Percentiles rank a stretch among this genome's conserved stretches.
These are phyloP conservation scores for Hypoxylon subgilvum DNA, from an alignment of 495 filamentous ascomycete genomes.

Conservation along the genomic window DNA sequence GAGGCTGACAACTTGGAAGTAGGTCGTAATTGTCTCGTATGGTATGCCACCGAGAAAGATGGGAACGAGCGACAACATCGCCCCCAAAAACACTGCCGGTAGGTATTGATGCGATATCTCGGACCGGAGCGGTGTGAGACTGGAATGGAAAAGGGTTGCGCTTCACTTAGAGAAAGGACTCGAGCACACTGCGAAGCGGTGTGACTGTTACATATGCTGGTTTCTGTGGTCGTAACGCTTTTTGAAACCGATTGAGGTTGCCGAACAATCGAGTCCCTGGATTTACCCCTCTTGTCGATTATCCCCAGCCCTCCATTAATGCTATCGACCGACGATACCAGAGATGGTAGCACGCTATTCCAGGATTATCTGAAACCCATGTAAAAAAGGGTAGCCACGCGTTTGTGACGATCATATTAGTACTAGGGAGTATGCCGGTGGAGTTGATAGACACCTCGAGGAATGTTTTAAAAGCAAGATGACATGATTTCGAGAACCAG, in stretches of 20 bases:
- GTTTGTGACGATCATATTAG: constrained; percentile 26
- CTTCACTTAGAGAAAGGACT: constrained; percentile 6
- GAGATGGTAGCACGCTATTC: constrained; percentile 19
- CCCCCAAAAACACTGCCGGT: constrained; percentile 10
- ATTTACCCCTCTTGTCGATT: constrained; percentile 29
- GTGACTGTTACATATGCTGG: constrained; percentile 15
- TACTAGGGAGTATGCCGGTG: constrained; percentile 6
- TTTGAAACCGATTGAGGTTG: constrained; percentile 16
- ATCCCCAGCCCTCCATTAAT: constrained; percentile 8
- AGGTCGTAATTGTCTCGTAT: constrained; percentile 6
- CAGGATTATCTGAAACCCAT: constrained; percentile 29
- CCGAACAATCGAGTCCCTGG: constrained; percentile 12
- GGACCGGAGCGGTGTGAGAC: constrained; percentile 28
- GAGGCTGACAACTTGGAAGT: constrained; percentile 20
- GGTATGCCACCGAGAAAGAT: no score
- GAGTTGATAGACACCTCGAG: constrained; percentile 15
- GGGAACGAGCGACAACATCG: constrained; percentile 8
- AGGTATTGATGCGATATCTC: constrained; percentile 8
- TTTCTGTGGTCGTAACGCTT: constrained; percentile 4
- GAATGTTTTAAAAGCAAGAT: constrained; percentile 25
- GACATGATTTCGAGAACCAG: constrained; percentile 17
- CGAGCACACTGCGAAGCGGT: constrained; percentile 30
- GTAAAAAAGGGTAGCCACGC: constrained; percentile 27
- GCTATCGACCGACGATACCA: constrained; percentile 7
- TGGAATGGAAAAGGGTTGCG: not conserved